phyloP scores from a whole-genome alignment of 768 basidiomycete genomes.

The Russula brevipes region DNA sequence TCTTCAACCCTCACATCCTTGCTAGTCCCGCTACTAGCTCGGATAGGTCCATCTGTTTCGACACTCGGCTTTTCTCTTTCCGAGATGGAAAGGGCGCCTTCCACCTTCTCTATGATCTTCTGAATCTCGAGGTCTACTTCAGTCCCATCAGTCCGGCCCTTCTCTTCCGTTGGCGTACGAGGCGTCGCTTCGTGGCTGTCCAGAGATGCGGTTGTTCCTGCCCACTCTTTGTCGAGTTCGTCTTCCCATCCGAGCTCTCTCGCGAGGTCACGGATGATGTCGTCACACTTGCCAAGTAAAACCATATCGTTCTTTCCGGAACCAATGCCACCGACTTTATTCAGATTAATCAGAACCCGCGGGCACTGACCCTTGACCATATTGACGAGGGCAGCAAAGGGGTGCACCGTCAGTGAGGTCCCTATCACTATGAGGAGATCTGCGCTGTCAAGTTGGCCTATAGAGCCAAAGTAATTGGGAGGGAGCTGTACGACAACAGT shows the following conservation, averaged over 20 bases:
- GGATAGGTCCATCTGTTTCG: neutral
- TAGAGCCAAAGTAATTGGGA: slow-evolving; percentile 51
- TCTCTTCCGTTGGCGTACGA: neutral
- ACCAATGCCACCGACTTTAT: slow-evolving; percentile 21
- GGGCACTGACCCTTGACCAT: slow-evolving; percentile 17
- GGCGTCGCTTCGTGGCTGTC: slow-evolving; percentile 4
- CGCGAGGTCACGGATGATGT: slow-evolving; percentile 22
- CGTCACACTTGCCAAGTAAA: slow-evolving; percentile 25
- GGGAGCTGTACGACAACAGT: slow-evolving; percentile 53
- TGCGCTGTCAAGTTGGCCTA: slow-evolving; percentile 52
- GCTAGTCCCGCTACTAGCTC: neutral
- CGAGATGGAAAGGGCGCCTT: slow-evolving; percentile 3
- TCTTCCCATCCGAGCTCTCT: slow-evolving; percentile 25
- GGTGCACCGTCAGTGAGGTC: slow-evolving; percentile 25
- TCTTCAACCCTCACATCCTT: neutral
- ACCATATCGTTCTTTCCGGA: slow-evolving; percentile 18
- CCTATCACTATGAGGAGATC: slow-evolving; percentile 47
- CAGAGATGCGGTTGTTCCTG: slow-evolving; percentile 3
- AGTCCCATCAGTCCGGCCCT: neutral
- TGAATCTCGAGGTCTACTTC: slow-evolving; percentile 13
- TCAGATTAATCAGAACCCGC: slow-evolving; percentile 25
- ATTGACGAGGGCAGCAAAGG: slow-evolving; percentile 21
- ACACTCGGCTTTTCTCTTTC: neutral
- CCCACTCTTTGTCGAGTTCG: slow-evolving; percentile 22
- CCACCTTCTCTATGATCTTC: slow-evolving; percentile 10